Base-by-base conservation (phyloP, 352 stramenopile genomes). In the Globisporangium acanthophoron region DNA sequence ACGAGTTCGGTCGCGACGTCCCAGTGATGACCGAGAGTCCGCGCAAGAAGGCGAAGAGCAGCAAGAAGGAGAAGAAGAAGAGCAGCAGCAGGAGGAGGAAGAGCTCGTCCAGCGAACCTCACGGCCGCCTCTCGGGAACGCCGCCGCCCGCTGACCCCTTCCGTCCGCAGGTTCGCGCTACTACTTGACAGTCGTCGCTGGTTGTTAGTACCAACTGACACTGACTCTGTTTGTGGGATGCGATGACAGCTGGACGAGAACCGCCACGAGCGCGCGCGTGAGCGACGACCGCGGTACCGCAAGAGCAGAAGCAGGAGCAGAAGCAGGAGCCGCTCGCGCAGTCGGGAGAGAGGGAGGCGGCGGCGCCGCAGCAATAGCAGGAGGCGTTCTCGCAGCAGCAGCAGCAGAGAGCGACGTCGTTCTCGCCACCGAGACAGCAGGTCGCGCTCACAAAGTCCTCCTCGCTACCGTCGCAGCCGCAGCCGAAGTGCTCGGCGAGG, bases 1-100 rank as follows among this genome's bases (percentile, higher is more conserved):
- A 94, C 59, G 85, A 94, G 52, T 94, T 92, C 59, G 85, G 85
- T 27, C 82, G 85, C 5, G 83, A 92, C 46, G 57, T 92, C 20
- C 40, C 45, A 18, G 50, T 29, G 20, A 65, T 70, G 13, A 50
- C 71, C 8, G 52, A 43, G 31, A 61, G 13, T 66, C 63, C 44
- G 6, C 48, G 24, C 44, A 68, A 69, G 21, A 76, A 64, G 47
- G 54, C 24, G 11, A 74, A 66, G 35, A 58, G 37, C 37, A 43
- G 37, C 37, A 43, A 5, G 2, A 76, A 64, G 44, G 58, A 27
- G 13, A 71, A 65, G 35, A 62, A 71, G 46, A 58, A 54, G 20
- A 47, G 62, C 53, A 35, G 31, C 52, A 60, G 31, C 52, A 60
- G 40, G 13, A 44, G 52, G 37, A 43, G 37, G 37, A 61, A 31